Evolutionary conservation across 768 basidiomycete species (phyloP).

Genomic region (Pulveroboletus sp.): DNA sequence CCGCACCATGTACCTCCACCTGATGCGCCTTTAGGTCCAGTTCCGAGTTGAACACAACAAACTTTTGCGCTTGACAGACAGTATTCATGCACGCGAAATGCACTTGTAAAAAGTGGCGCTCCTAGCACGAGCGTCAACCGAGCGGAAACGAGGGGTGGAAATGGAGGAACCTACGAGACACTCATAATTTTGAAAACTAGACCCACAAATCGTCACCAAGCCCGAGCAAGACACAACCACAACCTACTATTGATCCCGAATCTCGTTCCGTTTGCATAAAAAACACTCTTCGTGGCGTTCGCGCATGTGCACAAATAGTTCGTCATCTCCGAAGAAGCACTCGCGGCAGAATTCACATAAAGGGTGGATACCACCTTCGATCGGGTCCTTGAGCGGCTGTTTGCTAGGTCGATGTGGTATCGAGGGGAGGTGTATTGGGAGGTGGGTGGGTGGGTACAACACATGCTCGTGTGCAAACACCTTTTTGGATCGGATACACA

Average conservation of each 20-base stretch:
- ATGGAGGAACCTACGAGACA: slow-evolving; percentile 57
- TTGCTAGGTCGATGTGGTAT: slow-evolving; percentile 44
- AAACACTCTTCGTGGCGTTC: slow-evolving; percentile 96
- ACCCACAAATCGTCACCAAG: neutral
- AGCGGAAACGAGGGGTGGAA: neutral
- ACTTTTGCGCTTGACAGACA: slow-evolving; percentile 80
- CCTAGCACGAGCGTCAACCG: slow-evolving; percentile 38
- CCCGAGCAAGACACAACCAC: neutral
- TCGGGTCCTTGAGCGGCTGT: slow-evolving; percentile 47
- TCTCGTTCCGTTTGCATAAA: slow-evolving; percentile 80
- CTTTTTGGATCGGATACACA: slow-evolving; percentile 89
- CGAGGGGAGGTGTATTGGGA: slow-evolving; percentile 78
- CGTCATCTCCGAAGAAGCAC: slow-evolving; percentile 91
- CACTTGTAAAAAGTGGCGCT: slow-evolving; percentile 68
- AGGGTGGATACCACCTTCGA: slow-evolving; percentile 75
- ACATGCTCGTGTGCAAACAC: slow-evolving; percentile 95
- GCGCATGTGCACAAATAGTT: slow-evolving; percentile 91
- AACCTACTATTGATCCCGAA: slow-evolving; percentile 84
- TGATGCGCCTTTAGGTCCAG: slow-evolving; percentile 92
- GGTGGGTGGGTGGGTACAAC: slow-evolving; percentile 64
- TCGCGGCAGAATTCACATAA: slow-evolving; percentile 89
- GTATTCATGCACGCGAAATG: slow-evolving; percentile 80
- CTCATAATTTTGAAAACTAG: slow-evolving; percentile 78
- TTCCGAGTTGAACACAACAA: slow-evolving; percentile 87
- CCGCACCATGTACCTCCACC: slow-evolving; percentile 77